Percentiles rank a stretch among this genome's conserved stretches.
These are phyloP conservation scores for Coelastrella sp. DNA, from an alignment of 139 green algal genomes.

Conservation along the genomic window DNA sequence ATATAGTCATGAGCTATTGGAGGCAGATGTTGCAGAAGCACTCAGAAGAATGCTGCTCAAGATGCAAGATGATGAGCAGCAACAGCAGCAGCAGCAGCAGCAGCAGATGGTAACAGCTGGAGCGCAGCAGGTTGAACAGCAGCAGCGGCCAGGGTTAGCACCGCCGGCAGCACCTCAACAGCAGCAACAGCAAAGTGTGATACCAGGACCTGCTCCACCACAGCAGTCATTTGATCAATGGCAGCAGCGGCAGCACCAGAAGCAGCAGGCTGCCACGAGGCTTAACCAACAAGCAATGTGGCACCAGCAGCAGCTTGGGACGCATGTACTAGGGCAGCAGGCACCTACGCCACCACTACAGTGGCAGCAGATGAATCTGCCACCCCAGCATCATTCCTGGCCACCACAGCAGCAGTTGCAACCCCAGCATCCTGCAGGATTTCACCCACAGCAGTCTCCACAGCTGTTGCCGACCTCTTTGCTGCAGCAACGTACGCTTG, in stretches of 20 bases:
- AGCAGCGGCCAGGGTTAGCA: slow-evolving; percentile 3
- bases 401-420: slow-evolving; percentile 1
- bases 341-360: no score
- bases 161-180: background rate
- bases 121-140: background rate
- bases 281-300: background rate
- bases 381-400: background rate
- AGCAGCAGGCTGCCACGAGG: background rate
- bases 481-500: no score
- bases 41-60: slow-evolving; percentile 2
- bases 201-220: no score
- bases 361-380: no score
- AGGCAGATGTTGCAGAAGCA: background rate
- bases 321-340: background rate
- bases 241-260: no score
- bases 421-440: no score
- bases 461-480: background rate
- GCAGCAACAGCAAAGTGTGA: no score
- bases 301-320: background rate
- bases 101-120: background rate
- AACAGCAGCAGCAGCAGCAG: slow-evolving; percentile 45
- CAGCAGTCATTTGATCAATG: no score
- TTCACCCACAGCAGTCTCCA: no score
- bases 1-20: slow-evolving; percentile 3
- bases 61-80: slow-evolving; percentile 13